Evolutionary conservation across 805 yeast genomes (phyloP), one percentile per base, ranked within the genome.

Genomic region (Schizosaccharomyces japonicus): DNA sequence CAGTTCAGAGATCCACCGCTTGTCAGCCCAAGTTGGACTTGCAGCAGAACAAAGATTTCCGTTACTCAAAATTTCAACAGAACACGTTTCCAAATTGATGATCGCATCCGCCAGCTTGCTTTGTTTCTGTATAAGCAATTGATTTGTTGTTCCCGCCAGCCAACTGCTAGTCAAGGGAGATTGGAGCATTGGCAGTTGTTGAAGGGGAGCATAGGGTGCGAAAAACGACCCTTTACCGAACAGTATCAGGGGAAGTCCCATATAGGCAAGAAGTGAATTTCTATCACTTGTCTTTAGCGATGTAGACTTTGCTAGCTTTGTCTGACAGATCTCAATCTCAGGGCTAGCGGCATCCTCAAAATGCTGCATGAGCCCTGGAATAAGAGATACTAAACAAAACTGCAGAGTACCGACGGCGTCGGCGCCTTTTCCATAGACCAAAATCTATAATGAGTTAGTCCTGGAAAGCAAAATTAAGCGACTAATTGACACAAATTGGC

Each of bases 191-290:
- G 79, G 80, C 49, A 87, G 64, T 57, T 87, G 96, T 60, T 87
- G 98, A 49, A 90, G 64, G 0, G 96, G 93, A n/a, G 85, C 69
- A 62, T 87, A 90, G 1, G 98, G 96, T 54, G 79, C 78, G 68
- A 92, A 85, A 50, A 87, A 69, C 1, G 92, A 84, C 40, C 92
- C 92, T 53, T 73, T 72, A 46, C 83, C 83, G 61, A 90, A 90
- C 1, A 84, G 60, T 54, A 79, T 85, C 46, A 90, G 64, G 0
- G 98, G 98, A 29, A 90, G 66, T 0, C 96, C 98, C 57, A 83
- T 71, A 58, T 82, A 90, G 30, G 72, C 64, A 34, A 87, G 63
- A 58, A 85, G 68, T 0, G 94, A 80, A 52, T 70, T 68, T 47
- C 95, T 64, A 60, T 83, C 85, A 50, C 81, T 77, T 4, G 93